These are phyloP conservation scores for Globisporangium spiculum DNA, from an alignment of 352 stramenopile species.

Conservation along the genomic window DNA sequence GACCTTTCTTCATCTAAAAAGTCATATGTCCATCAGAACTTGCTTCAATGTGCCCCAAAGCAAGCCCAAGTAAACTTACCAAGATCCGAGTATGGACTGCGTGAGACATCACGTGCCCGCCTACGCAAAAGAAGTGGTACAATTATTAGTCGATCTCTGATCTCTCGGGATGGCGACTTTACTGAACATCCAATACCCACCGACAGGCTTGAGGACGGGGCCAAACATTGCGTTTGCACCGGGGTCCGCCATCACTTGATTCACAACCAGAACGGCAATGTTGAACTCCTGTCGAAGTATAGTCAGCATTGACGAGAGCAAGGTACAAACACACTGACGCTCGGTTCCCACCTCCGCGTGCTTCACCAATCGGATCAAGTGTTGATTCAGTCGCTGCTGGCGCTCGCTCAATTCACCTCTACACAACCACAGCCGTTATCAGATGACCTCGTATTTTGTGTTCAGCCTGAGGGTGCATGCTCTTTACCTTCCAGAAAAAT, in stretches of 20 bases:
- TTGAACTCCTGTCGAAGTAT: slow-evolving; percentile 88
- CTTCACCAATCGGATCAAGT: slow-evolving; percentile 85
- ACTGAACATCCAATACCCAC: slow-evolving; percentile 19
- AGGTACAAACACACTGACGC: neutral
- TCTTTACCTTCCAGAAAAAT: slow-evolving; percentile 76
- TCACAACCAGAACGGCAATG: slow-evolving; percentile 90
- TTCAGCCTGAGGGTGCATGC: too few relatives aligned
- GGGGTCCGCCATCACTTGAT: slow-evolving; percentile 91
- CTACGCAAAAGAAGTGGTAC: slow-evolving; percentile 18
- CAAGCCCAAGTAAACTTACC: slow-evolving; percentile 31
- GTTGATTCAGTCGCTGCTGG: slow-evolving; percentile 89
- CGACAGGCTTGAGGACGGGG: slow-evolving; percentile 80
- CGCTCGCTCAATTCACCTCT: slow-evolving; percentile 62
- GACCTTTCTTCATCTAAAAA: slow-evolving; percentile 87
- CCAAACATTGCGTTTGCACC: slow-evolving; percentile 83
- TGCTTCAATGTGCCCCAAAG: neutral
- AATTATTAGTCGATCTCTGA: neutral
- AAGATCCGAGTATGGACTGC: slow-evolving; percentile 95
- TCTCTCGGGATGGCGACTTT: neutral
- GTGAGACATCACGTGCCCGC: slow-evolving; percentile 94
- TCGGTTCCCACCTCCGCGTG: slow-evolving; percentile 52
- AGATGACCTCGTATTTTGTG: too few relatives aligned
- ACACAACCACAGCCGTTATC: neutral
- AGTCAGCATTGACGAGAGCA: neutral
- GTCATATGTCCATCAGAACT: neutral